These are phyloP conservation scores for Backusella westeae DNA, from an alignment of 192 early-diverging fungal genomes.

Conservation along the genomic window DNA sequence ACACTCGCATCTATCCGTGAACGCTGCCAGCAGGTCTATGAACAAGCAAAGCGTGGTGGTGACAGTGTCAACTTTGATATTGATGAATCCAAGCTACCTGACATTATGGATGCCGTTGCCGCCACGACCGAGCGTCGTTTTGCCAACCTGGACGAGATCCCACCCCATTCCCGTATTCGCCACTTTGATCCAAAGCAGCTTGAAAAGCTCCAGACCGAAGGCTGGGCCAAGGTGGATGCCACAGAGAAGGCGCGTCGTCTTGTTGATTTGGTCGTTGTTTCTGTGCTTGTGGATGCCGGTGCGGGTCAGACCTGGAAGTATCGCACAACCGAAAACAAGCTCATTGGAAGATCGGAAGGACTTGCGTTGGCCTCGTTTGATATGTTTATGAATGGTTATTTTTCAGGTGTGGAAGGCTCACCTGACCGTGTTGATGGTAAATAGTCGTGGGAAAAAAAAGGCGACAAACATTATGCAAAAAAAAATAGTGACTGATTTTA, in stretches of 20 bases:
- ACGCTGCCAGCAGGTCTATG: slow-evolving; percentile 59
- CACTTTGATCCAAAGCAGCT: slow-evolving; percentile 65
- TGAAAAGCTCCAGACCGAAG: slow-evolving; percentile 40
- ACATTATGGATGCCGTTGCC: slow-evolving; percentile 67
- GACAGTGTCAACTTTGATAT: slow-evolving; percentile 70
- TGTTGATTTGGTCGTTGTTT: slow-evolving; percentile 84
- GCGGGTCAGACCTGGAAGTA: slow-evolving; percentile 84
- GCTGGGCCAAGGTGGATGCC: slow-evolving; percentile 39
- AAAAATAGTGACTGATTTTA: neutral
- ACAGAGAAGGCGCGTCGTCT: slow-evolving; percentile 63
- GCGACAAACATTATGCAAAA: neutral
- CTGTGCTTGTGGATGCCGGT: slow-evolving; percentile 91
- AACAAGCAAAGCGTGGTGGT: slow-evolving; percentile 49
- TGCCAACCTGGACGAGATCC: slow-evolving; percentile 59
- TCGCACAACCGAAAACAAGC: slow-evolving; percentile 45
- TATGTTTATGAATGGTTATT: slow-evolving; percentile 79
- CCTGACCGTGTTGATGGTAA: slow-evolving; percentile 75
- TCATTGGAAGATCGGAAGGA: slow-evolving; percentile 73
- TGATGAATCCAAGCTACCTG: slow-evolving; percentile 56
- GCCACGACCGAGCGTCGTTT: slow-evolving; percentile 71
- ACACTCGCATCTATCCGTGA: slow-evolving; percentile 78
- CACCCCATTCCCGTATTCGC: slow-evolving; percentile 85
- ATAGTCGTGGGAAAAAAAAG: slow-evolving; percentile 4
- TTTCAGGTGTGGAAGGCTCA: slow-evolving; percentile 56
- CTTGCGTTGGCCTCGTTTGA: slow-evolving; percentile 81